Percentiles rank a stretch among this genome's conserved stretches.
phyloP scores from a whole-genome alignment of 768 basidiomycete species.

The Cubamyces sp. region DNA sequence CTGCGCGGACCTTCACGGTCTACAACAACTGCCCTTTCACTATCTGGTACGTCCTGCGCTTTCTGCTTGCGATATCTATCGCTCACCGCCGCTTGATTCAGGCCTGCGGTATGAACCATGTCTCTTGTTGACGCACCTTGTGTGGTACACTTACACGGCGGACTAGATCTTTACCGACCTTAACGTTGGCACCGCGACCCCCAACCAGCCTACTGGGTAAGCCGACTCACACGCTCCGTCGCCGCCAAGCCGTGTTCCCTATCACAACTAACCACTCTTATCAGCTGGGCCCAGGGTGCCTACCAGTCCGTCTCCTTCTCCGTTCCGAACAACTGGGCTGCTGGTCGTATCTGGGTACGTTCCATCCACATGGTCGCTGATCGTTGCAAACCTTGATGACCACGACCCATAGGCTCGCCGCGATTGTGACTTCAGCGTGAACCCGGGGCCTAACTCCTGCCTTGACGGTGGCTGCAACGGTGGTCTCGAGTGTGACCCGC shows the following conservation, averaged over 20 bases:
- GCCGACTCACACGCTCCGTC: background rate
- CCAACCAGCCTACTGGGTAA: slow-evolving; percentile 37
- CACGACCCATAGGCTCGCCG: slow-evolving; percentile 31
- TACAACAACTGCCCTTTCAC: slow-evolving; percentile 47
- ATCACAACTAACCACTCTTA: background rate
- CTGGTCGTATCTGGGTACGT: slow-evolving; percentile 42
- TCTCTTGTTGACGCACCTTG: too few relatives aligned
- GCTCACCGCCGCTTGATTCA: background rate
- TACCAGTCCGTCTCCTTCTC: slow-evolving; percentile 33
- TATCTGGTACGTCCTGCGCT: slow-evolving; percentile 39
- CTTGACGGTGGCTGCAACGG: slow-evolving; percentile 44
- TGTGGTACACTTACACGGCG: background rate
- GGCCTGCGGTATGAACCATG: slow-evolving; percentile 36
- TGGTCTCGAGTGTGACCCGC: slow-evolving; percentile 41
- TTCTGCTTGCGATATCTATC: background rate
- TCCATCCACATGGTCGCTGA: background rate
- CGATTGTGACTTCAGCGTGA: slow-evolving; percentile 40
- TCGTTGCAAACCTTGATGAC: too few relatives aligned
- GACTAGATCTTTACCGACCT: slow-evolving; percentile 38
- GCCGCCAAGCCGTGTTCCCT: background rate
- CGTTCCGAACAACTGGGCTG: slow-evolving; percentile 43
- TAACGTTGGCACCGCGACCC: slow-evolving; percentile 36
- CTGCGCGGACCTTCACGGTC: slow-evolving; percentile 41
- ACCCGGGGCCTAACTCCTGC: slow-evolving; percentile 39
- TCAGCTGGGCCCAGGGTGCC: slow-evolving; percentile 33